Evolutionary conservation across 768 basidiomycete genomes (phyloP).

Genomic region (Leucosporidium creatinivorum): DNA sequence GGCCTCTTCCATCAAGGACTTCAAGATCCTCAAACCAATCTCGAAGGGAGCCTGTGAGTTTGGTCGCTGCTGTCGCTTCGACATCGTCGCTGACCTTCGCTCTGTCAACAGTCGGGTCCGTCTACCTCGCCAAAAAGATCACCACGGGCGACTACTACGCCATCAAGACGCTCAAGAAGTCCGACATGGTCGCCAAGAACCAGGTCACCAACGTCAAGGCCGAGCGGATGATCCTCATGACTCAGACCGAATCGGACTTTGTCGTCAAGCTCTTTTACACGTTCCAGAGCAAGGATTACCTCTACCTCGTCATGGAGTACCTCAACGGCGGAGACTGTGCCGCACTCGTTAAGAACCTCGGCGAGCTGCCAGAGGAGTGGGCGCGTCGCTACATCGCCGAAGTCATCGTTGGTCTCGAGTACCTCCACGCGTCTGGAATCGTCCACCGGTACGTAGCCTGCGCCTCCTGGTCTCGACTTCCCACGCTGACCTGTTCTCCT

Average conservation of each 20-base stretch:
- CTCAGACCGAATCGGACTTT: constrained; percentile 83
- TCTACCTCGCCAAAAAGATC: constrained; percentile 97
- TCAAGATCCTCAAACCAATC: constrained; percentile 98
- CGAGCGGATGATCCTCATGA: constrained; percentile 99
- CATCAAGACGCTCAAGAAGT: constrained; percentile 99
- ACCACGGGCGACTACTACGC: constrained; percentile 97
- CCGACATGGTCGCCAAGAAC: constrained; percentile 99
- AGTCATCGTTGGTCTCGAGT: constrained; percentile 87
- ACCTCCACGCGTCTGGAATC: constrained; percentile 88
- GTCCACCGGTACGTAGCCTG: constrained; percentile 74
- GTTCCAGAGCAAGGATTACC: constrained; percentile 97
- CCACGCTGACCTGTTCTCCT: too few species aligned
- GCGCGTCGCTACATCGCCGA: constrained; percentile 93
- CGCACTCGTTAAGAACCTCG: constrained; percentile 91
- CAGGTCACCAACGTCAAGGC: constrained; percentile 99
- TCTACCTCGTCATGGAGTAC: constrained; percentile 99
- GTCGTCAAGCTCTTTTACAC: constrained; percentile 97
- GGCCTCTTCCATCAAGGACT: constrained; percentile 93
- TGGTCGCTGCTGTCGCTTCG: too few species aligned
- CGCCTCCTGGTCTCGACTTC: constrained; percentile 5
- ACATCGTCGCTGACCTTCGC: not conserved
- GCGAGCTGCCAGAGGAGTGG: constrained; percentile 91
- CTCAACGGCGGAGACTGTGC: constrained; percentile 97
- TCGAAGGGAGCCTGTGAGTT: constrained; percentile 69
- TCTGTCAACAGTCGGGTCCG: constrained; percentile 64